Base-by-base conservation (phyloP, 805 yeast genomes). In the Torulaspora indica region DNA sequence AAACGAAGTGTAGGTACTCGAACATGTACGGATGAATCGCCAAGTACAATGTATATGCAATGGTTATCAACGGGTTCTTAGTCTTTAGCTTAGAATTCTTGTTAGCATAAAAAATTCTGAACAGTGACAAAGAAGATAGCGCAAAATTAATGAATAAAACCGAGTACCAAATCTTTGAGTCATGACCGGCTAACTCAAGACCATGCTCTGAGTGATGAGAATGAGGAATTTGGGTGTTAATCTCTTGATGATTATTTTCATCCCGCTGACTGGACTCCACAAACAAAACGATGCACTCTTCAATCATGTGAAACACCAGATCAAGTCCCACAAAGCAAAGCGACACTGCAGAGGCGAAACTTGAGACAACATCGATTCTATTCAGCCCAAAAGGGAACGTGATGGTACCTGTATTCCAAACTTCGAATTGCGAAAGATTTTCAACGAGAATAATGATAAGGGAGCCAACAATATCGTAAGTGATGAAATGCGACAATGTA, bases 381-480 rank as follows among this genome's bases (percentile, higher is more conserved):
- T 95, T 95, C 20, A 91, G 69, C 0, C 98, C 98, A 70, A 91
- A 91, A 0, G 98, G 98, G 52, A 80, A 85, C 10, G 81, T 80
- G 25, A 93, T 71, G 1, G 95, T 85, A 5, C 90, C 77, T 45
- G 77, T 78, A 51, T 77, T 80, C 96, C 98, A 93, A 5, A 85
- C 95, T 51, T 87, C 95, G 64, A 91, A 91, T 59, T 90, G 93
- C n/a, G 87, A 76, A 77, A 91, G 76, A 9, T 88, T 74, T 47
- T 83, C 88, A 5, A 88, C 96, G 13, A 76, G 64, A 0, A 85
- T 83, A 2, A 82, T 73, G 12, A 84, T 71, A 1, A 82, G 56
- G 32, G 88, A 83, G 1, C 95, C 89, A 29, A 89, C 66, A 0
- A 95, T 78, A 63, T 91, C 97, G 63, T 88, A 91, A 48, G 89